Percentiles rank a stretch among this genome's conserved stretches.
phyloP scores from a whole-genome alignment of 495 filamentous ascomycete species.

The Tuber aestivum region DNA sequence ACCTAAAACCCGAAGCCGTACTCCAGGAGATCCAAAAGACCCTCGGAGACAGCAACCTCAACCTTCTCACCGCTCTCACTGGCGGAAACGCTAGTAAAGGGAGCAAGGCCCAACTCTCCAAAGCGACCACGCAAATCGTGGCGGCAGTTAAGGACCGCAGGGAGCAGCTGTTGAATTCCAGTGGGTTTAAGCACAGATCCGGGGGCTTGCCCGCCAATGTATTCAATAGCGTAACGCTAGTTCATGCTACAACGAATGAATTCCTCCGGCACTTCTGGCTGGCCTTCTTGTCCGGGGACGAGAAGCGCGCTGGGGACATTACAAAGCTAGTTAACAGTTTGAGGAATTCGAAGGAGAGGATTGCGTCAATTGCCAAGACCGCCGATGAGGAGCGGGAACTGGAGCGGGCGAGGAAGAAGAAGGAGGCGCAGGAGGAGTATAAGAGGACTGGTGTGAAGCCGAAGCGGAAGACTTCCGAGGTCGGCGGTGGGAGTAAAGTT shows the following conservation, averaged over 20 bases:
- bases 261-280: slow-evolving; percentile 96
- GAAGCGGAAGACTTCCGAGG: slow-evolving; percentile 56
- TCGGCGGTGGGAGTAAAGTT: slow-evolving; percentile 67
- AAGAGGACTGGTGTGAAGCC: slow-evolving; percentile 64
- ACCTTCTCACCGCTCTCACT: slow-evolving; percentile 55
- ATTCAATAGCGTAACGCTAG: slow-evolving; percentile 69
- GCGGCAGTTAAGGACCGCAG: slow-evolving; percentile 53
- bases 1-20: slow-evolving; percentile 63
- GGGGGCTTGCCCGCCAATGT: slow-evolving; percentile 60
- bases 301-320: slow-evolving; percentile 67
- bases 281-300: slow-evolving; percentile 76
- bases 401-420: slow-evolving; percentile 55
- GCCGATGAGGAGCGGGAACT: slow-evolving; percentile 67
- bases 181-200: slow-evolving; percentile 14
- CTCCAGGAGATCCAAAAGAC: slow-evolving; percentile 59
- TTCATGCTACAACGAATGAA: slow-evolving; percentile 86
- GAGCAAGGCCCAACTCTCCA: slow-evolving; percentile 42
- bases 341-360: slow-evolving; percentile 65
- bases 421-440: slow-evolving; percentile 61
- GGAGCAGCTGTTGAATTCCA: slow-evolving; percentile 49
- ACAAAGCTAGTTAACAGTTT: slow-evolving; percentile 71
- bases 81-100: slow-evolving; percentile 59
- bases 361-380: slow-evolving; percentile 70
- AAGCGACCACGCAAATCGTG: slow-evolving; percentile 47
- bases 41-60: slow-evolving; percentile 56